A percentile compares a stretch with the other conserved stretches of the same genome.
Evolutionary conservation across 1,284 basidiomycete genomes (phyloP).

Genomic region (Irpex rosettiformis): DNA sequence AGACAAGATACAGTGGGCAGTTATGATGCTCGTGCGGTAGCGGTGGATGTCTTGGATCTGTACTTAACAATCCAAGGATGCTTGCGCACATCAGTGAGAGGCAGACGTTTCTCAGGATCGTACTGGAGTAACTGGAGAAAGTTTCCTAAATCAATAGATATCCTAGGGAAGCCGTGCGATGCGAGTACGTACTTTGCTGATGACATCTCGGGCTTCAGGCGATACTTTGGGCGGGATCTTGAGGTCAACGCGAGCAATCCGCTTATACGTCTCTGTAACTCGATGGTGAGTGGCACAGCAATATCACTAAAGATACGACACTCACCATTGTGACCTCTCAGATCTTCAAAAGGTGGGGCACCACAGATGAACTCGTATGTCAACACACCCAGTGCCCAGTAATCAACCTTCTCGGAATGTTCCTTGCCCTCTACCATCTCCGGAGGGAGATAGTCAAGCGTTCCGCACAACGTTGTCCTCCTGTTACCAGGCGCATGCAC

Average conservation of each 20-base stretch:
- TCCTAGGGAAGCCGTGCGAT: conserved; percentile 7
- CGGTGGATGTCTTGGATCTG: conserved; percentile 18
- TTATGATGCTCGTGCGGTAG: too few species aligned
- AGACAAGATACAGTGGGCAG: neutral
- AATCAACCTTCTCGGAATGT: conserved; percentile 88
- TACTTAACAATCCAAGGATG: conserved; percentile 96
- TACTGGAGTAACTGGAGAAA: conserved; percentile 78
- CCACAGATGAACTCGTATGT: conserved; percentile 95
- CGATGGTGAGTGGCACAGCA: neutral
- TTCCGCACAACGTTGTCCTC: conserved; percentile 89
- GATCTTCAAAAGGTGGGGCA: conserved; percentile 91
- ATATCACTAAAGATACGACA: conserved; percentile 6
- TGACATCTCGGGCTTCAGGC: conserved; percentile 65
- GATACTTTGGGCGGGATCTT: conserved; percentile 69
- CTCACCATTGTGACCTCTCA: conserved; percentile 71
- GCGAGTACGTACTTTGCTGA: conserved; percentile 42
- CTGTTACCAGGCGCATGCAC: conserved; percentile 95
- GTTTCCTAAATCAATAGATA: neutral
- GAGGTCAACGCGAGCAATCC: conserved; percentile 83
- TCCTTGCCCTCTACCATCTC: conserved; percentile 96
- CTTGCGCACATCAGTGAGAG: conserved; percentile 75
- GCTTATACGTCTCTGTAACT: conserved; percentile 76
- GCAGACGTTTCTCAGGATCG: conserved; percentile 79
- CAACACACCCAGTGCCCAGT: conserved; percentile 97
- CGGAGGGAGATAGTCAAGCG: conserved; percentile 95